Percentiles rank a stretch among this genome's conserved stretches.
Evolutionary conservation across 306 rosid species (phyloP).

Genomic region (Alnus rubra): DNA sequence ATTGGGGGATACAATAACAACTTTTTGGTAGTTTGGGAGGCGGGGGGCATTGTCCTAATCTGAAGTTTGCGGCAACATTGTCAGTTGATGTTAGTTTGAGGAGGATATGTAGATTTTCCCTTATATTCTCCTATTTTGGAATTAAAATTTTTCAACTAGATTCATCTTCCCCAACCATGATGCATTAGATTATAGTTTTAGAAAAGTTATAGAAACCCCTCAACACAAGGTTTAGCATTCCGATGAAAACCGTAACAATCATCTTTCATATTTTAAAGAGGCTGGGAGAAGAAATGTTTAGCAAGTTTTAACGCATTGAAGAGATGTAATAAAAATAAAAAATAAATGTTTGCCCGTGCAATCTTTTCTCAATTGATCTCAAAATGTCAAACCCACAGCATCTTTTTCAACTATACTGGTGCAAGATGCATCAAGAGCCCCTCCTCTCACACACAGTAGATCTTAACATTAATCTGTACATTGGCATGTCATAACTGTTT

Average conservation of each 20-base stretch:
- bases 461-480: neutral
- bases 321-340: neutral
- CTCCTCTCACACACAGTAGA: neutral
- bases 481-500: neutral
- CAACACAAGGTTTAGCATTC: neutral
- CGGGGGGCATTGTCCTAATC: no score
- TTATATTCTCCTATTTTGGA: neutral
- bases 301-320: neutral
- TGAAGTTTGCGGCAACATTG: no score
- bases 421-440: constrained; percentile 4
- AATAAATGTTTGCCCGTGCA: neutral
- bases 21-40: no score
- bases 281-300: neutral
- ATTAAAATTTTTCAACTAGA: neutral
- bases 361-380: neutral
- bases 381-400: neutral
- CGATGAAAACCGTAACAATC: neutral
- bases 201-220: neutral
- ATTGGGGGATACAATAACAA: no score
- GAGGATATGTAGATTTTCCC: no score
- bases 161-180: neutral
- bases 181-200: neutral
- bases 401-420: neutral
- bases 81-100: no score
- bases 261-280: neutral